Evolutionary conservation across 805 yeast species (phyloP).

Genomic region (Yarrowia sp.): DNA sequence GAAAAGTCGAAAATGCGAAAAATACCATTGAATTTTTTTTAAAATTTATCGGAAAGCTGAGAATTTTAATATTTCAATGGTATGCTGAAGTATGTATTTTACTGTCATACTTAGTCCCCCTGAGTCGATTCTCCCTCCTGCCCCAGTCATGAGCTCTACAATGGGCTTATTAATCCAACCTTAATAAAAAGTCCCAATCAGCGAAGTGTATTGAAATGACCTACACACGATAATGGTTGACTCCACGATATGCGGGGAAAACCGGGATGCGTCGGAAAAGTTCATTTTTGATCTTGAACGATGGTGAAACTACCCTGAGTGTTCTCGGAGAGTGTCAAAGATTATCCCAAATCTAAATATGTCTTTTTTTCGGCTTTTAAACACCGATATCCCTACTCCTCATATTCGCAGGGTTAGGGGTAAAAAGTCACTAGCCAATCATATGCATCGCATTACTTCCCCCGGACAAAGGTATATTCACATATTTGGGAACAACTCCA

Average conservation of each 20-base stretch:
- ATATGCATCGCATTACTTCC: conserved; percentile 18
- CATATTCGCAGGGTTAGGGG: conserved; percentile 1
- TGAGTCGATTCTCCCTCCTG: no score
- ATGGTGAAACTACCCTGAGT: no score
- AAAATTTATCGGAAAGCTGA: neutral
- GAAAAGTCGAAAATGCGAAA: neutral
- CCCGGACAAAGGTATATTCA: conserved; percentile 19
- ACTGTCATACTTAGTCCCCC: no score
- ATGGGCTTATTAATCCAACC: neutral
- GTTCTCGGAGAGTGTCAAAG: neutral
- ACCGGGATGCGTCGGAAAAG: neutral
- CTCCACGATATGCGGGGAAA: conserved; percentile 19
- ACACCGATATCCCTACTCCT: neutral
- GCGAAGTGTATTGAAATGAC: neutral
- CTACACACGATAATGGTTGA: conserved; percentile 6
- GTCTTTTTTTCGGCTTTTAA: neutral
- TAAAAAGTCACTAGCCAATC: conserved; percentile 17
- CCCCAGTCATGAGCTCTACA: no score
- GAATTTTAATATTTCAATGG: neutral
- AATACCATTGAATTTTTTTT: no score
- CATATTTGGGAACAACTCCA: conserved; percentile 9
- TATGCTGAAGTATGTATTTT: no score
- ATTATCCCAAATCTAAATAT: neutral
- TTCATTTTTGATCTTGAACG: neutral
- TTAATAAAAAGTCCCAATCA: neutral